phyloP scores from a whole-genome alignment of 306 rosid species.

The Glycine latifolia region DNA sequence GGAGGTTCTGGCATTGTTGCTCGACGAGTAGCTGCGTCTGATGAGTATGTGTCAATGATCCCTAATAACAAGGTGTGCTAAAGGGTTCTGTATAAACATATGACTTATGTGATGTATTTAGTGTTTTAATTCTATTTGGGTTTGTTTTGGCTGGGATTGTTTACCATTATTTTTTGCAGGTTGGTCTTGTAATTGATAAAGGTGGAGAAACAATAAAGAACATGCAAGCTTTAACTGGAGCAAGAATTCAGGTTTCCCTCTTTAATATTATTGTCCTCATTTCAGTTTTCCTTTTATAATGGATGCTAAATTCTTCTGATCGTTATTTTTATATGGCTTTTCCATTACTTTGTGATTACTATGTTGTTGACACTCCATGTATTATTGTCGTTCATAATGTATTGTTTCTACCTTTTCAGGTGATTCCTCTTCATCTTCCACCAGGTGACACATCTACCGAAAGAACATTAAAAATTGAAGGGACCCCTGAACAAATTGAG shows the following conservation, averaged over 20 bases:
- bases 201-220: conserved; percentile 96
- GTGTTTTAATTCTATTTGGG: neutral
- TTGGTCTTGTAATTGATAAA: conserved; percentile 96
- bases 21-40: conserved; percentile 79
- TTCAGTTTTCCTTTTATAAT: neutral
- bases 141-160: neutral
- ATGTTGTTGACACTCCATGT: neutral
- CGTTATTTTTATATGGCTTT: neutral
- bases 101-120: neutral
- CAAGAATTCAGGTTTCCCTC: conserved; percentile 83
- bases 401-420: conserved; percentile 50
- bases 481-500: conserved; percentile 83
- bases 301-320: neutral
- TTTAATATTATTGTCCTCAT: neutral
- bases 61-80: conserved; percentile 85
- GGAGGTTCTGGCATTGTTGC: conserved; percentile 83
- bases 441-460: conserved; percentile 88
- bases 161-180: conserved; percentile 56
- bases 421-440: conserved; percentile 95
- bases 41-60: conserved; percentile 69
- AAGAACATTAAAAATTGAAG: conserved; percentile 89
- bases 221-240: conserved; percentile 91
- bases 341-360: neutral
- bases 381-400: neutral
- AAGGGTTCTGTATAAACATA: neutral